A percentile compares a stretch with the other conserved stretches of the same genome.
These are phyloP conservation scores for Panus rudis DNA, from an alignment of 768 basidiomycete species.

Conservation along the genomic window DNA sequence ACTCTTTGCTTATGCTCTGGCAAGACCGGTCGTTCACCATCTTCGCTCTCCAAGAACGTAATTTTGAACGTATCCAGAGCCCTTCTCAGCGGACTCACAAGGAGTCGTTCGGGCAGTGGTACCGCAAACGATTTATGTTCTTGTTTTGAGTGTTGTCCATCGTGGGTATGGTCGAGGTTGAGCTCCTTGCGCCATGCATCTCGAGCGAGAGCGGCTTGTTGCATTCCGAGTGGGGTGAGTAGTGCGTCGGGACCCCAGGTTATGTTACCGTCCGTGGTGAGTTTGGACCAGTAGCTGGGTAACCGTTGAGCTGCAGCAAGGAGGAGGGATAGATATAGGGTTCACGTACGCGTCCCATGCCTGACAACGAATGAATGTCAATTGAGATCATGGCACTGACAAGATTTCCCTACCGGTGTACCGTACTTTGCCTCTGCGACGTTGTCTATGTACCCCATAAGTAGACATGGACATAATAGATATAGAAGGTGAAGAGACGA, in stretches of 20 bases:
- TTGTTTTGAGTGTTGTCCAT: no score
- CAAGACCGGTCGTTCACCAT: conserved; percentile 8
- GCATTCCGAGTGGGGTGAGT: conserved; percentile 50
- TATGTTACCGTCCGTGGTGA: conserved; percentile 58
- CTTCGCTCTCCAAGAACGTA: conserved; percentile 38
- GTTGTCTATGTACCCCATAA: conserved; percentile 45
- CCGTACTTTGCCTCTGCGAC: conserved; percentile 55
- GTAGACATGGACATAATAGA: not conserved
- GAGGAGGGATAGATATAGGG: not conserved
- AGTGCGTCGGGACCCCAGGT: conserved; percentile 72
- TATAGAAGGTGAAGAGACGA: not conserved
- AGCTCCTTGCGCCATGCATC: conserved; percentile 38
- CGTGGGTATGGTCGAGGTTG: no score
- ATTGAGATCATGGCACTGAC: not conserved
- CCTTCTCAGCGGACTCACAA: conserved; percentile 57
- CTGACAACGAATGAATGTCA: conserved; percentile 17
- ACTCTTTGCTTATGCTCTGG: conserved; percentile 22
- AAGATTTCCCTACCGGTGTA: conserved; percentile 24
- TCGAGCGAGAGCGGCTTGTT: conserved; percentile 44
- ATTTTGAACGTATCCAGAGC: conserved; percentile 51
- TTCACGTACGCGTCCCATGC: conserved; percentile 53
- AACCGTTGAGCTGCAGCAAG: not conserved
- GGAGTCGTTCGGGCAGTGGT: conserved; percentile 48
- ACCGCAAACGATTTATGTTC: conserved; percentile 25
- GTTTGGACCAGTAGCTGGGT: conserved; percentile 52